Evolutionary conservation across 2,329 filamentous ascomycete genomes (phyloP), one percentile per base, ranked within the genome.

Genomic region (Ilyonectria destructans): DNA sequence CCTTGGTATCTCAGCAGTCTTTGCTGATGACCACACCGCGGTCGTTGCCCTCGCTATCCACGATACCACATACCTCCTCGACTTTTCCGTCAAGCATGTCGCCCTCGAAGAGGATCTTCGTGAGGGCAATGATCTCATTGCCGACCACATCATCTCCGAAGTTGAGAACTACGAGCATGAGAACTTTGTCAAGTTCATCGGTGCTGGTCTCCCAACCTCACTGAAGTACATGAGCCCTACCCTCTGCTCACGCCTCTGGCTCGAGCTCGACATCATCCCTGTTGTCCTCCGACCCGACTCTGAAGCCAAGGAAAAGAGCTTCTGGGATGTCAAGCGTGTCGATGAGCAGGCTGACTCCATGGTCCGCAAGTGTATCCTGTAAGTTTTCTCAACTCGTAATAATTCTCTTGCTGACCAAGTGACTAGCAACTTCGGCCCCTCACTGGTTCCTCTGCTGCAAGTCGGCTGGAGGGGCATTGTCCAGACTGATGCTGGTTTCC

Each of bases 311-410:
- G 80, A 75, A 61, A 81, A 78, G 73, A 81, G 74, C 48, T 84
- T 86, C 69, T 88, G 87, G 85, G 83, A 86, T 52, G 79, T 82
- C 37, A 89, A 90, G 77, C 82, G 86, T n/a, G 86, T 95, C 5
- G 93, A 95, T 74, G 93, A 96, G 78, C 91, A 95, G 79, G 93
- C 93, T 1, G 93, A 96, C 77, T 93, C 91, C 1, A 92, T 95
- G 88, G 91, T 91, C 2, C 87, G 93, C 69, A 95, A 95, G 83
- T 94, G 92, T 78, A 87, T 95, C 69, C 88, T 91, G 91, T 92
- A 81, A 80, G 87, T 82, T 13, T n/a, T 29, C 4, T 8, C 49
- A 19, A 60, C 66, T 49, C 7, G 2, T 9, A 29, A 49, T 31
- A 35, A 51, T 19, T 58, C 8, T 9, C 51, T n/a, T 29, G 10